Evolutionary conservation across 2,329 filamentous ascomycete genomes (phyloP), one percentile per base, ranked within the genome.

Genomic region (Ophiostoma sp.): DNA sequence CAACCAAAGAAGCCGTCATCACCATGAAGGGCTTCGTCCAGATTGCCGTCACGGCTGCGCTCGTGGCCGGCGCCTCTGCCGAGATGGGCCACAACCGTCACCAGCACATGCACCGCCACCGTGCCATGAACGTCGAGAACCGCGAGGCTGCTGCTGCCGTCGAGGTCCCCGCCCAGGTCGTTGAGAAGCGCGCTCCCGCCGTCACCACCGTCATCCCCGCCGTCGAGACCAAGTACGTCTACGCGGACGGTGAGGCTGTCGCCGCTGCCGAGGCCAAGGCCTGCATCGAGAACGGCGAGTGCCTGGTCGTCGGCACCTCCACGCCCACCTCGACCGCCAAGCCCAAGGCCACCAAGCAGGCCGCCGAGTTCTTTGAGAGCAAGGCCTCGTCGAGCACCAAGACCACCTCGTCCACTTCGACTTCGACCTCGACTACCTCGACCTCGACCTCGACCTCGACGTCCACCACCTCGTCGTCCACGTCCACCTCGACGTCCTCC

Each of bases 251-350:
- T 75, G 78, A 90, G 79, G 76, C 84, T 45, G 87, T 97, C 77
- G 84, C 85, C 71, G 82, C 87, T 74, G 82, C 87, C 0, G 87
- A 94, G 74, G 94, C 94, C 71, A 87, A 91, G 83, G 80, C 88
- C 72, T 93, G 94, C 76, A 87, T 98, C 77, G 83, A 87, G 73
- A 87, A 91, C 75, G 92, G 94, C 70, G 87, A 88, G 64, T 96
- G 90, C 84, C 85, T 91, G 64, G 84, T 92, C 68, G 84, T 92
- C 63, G 88, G 89, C 76, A 88, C 89, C 79, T 84, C 86, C 61
- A 83, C 83, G 17, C 88, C 88, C 68, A 86, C 85, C 59, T 88
- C 87, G 77, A 81, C 79, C 57, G 78, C 81, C 50, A 79, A 39
- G 55, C 28, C 83, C 63, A 79, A 82, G 25, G 76, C 80, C 7